Base-by-base conservation (phyloP, 805 yeast species). In the Grigorovia jiainica region DNA sequence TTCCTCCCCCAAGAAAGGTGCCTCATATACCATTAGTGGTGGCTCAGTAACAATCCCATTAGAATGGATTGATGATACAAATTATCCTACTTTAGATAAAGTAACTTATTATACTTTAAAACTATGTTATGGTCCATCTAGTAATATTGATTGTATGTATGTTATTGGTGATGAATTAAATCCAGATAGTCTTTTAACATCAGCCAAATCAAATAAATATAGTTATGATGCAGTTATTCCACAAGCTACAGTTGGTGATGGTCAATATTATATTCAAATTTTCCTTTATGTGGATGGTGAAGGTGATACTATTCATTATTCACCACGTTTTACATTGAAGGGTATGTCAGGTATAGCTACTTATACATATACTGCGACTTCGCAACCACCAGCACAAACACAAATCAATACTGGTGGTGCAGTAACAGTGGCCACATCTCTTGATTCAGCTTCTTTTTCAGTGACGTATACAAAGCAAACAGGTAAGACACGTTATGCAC, bases 401-500 rank as follows among this genome's bases (percentile, higher is more conserved):
- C 67, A 47, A 7, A 46, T 50, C 31, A 47, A 42, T 13, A 34
- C 39, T 3, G 34, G 38, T 29, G 54, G 60, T 3, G 58, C 60
- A 8, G 58, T 61, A n/a, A 61, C 73, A 1, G 72, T 70, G 2
- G 62, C 61, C 8, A 57, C 67, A 7, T 67, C 74, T 6, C 67
- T 67, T 21, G 70, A 67, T 49, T 60, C 66, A 25, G 62, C 58
- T 10, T 79, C 87, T 2, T 82, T 81, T 59, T 57, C 79, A 3
- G 65, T 87, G 6, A 73, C 94, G 2, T 90, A 89, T 64, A 73
- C 85, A 3, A 48, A 52, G 52, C 97, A 90, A 65, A 81, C 92
- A 0, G 95, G 95, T 24, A 61, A 51, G 17, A 76, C 84, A 8
- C 74, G 89, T 52, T 85, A 65, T 61, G 97, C 97, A 1, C 96